These are phyloP conservation scores for Bauhinia variegata DNA, from an alignment of 306 rosid genomes.

Conservation along the genomic window DNA sequence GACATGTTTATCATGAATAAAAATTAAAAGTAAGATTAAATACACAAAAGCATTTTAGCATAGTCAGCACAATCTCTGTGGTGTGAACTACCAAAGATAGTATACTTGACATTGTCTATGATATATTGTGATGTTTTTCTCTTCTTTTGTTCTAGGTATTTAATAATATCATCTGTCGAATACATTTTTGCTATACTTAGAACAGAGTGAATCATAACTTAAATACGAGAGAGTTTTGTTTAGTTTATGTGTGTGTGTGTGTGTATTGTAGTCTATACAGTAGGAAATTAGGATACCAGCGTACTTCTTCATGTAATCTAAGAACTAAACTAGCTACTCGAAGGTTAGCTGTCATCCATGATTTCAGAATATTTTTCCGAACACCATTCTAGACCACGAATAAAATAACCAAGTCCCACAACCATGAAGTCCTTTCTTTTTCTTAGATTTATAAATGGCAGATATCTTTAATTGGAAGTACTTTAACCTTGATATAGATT, in stretches of 20 bases:
- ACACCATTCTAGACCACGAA: constrained; percentile 26
- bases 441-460: constrained; percentile 9
- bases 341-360: constrained; percentile 18
- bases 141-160: constrained; percentile 9
- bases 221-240: neutral
- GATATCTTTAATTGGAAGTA: constrained; percentile 24
- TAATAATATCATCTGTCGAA: constrained; percentile 16
- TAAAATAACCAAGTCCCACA: constrained; percentile 21
- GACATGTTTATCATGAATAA: neutral
- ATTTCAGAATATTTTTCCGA: constrained; percentile 5
- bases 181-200: constrained; percentile 25
- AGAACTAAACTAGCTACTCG: constrained; percentile 26
- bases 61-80: constrained; percentile 27
- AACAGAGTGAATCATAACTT: constrained; percentile 11
- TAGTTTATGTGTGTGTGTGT: too few species aligned
- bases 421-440: constrained; percentile 20
- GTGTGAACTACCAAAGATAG: neutral
- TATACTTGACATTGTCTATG: neutral
- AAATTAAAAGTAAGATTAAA: neutral
- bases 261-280: neutral
- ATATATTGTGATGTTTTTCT: neutral
- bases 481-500: constrained; percentile 71
- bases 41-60: constrained; percentile 7
- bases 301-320: constrained; percentile 14
- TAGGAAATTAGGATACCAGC: constrained; percentile 14